A percentile compares a stretch with the other conserved stretches of the same genome.
Evolutionary conservation across 139 green algal genomes (phyloP).

Genomic region (Closterium sp.): DNA sequence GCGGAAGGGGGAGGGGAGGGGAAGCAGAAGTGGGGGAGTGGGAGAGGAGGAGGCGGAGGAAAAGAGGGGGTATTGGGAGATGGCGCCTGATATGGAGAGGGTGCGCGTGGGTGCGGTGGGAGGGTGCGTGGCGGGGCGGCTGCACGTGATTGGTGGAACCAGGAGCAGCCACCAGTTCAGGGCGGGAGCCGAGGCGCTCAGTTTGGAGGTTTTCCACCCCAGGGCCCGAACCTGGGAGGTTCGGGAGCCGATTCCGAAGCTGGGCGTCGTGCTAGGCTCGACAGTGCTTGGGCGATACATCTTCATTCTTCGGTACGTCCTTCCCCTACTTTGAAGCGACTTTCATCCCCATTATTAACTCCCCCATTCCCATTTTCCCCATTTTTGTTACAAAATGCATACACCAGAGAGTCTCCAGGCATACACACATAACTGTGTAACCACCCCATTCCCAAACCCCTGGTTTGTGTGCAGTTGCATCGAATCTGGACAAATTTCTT

Average conservation of each 20-base stretch:
- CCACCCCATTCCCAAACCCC: no score
- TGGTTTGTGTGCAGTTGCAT: neutral
- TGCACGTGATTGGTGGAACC: neutral
- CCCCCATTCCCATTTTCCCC: no score
- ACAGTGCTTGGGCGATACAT: neutral
- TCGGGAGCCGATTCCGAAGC: neutral
- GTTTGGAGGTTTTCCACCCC: slow-evolving; percentile 1
- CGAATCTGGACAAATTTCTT: neutral
- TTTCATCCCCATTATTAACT: no score
- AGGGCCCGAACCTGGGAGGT: neutral
- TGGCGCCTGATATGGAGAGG: neutral
- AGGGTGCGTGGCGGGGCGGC: neutral
- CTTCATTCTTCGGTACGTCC: neutral
- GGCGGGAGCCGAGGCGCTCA: no score
- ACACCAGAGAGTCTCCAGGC: no score
- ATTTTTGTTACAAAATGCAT: no score
- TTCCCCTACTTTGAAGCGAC: no score
- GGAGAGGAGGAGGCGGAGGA: no score
- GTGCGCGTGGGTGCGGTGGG: neutral
- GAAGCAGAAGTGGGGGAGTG: no score
- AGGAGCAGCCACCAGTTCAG: neutral
- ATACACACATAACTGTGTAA: no score
- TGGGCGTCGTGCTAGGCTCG: neutral
- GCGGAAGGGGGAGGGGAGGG: no score
- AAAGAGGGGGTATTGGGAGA: neutral